phyloP scores from a whole-genome alignment of 768 basidiomycete species.

The Nevesoporus exiguus region DNA sequence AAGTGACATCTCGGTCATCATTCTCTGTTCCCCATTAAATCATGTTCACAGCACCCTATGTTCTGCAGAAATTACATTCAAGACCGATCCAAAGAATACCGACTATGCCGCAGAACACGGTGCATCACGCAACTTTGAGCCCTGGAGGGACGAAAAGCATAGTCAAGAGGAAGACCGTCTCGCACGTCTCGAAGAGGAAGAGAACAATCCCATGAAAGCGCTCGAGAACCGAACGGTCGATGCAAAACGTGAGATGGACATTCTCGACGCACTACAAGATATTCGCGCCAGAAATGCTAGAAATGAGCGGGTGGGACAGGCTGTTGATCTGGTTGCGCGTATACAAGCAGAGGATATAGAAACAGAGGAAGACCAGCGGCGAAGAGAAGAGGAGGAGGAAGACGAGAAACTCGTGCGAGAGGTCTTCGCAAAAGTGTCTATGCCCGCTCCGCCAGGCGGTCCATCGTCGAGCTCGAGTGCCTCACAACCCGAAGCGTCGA shows the following conservation, averaged over 20 bases:
- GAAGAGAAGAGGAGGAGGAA: slow-evolving; percentile 76
- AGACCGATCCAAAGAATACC: slow-evolving; percentile 98
- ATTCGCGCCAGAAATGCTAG: slow-evolving; percentile 83
- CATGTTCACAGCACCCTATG: slow-evolving; percentile 69
- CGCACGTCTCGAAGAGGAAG: slow-evolving; percentile 84
- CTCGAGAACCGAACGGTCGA: slow-evolving; percentile 91
- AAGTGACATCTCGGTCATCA: slow-evolving; percentile 24
- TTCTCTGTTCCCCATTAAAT: slow-evolving; percentile 12
- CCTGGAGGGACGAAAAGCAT: slow-evolving; percentile 83
- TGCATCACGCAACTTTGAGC: slow-evolving; percentile 96
- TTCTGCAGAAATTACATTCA: slow-evolving; percentile 98
- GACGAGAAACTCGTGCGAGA: slow-evolving; percentile 88
- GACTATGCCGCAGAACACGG: slow-evolving; percentile 94
- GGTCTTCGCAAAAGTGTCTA: slow-evolving; percentile 75
- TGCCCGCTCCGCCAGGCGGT: slow-evolving; percentile 25
- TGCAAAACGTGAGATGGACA: slow-evolving; percentile 97
- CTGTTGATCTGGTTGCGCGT: slow-evolving; percentile 64
- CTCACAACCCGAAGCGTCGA: slow-evolving; percentile 16
- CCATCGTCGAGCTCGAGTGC: slow-evolving; percentile 26
- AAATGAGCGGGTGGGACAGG: slow-evolving; percentile 80
- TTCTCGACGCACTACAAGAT: slow-evolving; percentile 92
- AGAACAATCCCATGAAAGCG: slow-evolving; percentile 96
- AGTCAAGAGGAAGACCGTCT: slow-evolving; percentile 81
- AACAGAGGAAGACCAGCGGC: slow-evolving; percentile 70
- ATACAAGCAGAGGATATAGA: slow-evolving; percentile 67